Evolutionary conservation across 331 rosid genomes (phyloP), one percentile per base, ranked within the genome.

Genomic region (Telfairia occidentalis): DNA sequence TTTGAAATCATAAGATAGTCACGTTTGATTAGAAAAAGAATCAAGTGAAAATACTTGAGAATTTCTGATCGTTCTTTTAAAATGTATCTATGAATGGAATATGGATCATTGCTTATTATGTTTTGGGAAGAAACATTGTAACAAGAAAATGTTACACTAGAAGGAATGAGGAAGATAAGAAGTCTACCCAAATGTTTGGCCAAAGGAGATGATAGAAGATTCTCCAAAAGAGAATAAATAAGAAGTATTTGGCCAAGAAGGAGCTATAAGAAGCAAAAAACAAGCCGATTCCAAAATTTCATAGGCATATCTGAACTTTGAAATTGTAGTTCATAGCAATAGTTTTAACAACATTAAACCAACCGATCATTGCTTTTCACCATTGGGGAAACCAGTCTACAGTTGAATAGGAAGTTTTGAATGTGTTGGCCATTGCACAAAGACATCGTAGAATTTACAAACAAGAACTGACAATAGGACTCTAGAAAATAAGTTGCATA

Each of bases 111-210:
- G 2, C 0, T 9, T 23, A n/a, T 54, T 24, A 28, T 28, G 28
- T 58, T 13, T 5, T 8, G 0, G 4, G 16, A 59, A 29, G 66
- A 59, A 29, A 26, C 0, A 21, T 15, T 32, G 13, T 4, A n/a
- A 64, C 28, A 18, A 70, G 53, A 45, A 48, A 69, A 69, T 38
- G 55, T 70, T 67, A 45, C 37, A 70, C 52, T 23, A 70, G 75
- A 70, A 70, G 40, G 42, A 43, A 70, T 28, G 57, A 69, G 54
- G 74, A 61, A 43, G 59, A 45, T 26, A 9, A 46, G 16, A 70
- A 70, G 9, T 23, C 35, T 42, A 11, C 53, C 53, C 15, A 42
- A 21, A 66, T 66, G 5, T 38, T 40, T 66, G 30, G 7, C 16
- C 15, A 3, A 66, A 38, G 50, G 34, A 66, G 49, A 38, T 28